Evolutionary conservation across 805 yeast species (phyloP).

Genomic region (Candida odintsovae): DNA sequence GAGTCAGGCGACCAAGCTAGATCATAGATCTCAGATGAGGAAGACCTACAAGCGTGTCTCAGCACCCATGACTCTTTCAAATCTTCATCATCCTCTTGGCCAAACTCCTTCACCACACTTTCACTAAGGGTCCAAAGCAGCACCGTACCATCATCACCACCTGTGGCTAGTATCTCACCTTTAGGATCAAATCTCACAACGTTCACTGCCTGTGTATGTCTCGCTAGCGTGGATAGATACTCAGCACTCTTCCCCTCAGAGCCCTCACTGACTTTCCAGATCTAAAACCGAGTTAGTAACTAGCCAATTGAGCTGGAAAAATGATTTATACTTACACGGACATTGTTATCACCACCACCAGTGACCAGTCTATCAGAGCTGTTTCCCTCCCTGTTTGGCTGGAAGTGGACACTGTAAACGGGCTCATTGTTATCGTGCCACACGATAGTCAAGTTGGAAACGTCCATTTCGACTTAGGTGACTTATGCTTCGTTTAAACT

Average conservation of each 20-base stretch:
- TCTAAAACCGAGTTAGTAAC: no score
- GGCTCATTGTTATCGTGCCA: conserved; percentile 78
- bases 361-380: conserved; percentile 59
- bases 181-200: conserved; percentile 73
- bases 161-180: conserved; percentile 75
- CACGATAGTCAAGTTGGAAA: conserved; percentile 50
- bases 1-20: conserved; percentile 90
- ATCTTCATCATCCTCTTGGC: conserved; percentile 43
- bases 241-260: conserved; percentile 41
- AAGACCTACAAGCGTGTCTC: conserved; percentile 50
- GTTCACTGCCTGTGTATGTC: conserved; percentile 94
- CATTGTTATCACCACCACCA: conserved; percentile 91
- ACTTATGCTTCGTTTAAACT: neutral
- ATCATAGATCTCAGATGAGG: conserved; percentile 80
- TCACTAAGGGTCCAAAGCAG: conserved; percentile 70
- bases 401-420: conserved; percentile 62
- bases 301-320: conserved; percentile 4
- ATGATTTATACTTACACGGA: conserved; percentile 41
- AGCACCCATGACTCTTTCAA: conserved; percentile 70
- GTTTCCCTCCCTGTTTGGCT: conserved; percentile 31
- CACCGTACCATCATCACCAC: conserved; percentile 92
- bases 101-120: conserved; percentile 52
- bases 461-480: conserved; percentile 23
- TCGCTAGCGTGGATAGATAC: conserved; percentile 73
- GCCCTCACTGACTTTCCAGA: conserved; percentile 27